These are phyloP conservation scores for Incumbomyces lentus DNA, from an alignment of 2,329 filamentous ascomycete species.

Conservation along the genomic window DNA sequence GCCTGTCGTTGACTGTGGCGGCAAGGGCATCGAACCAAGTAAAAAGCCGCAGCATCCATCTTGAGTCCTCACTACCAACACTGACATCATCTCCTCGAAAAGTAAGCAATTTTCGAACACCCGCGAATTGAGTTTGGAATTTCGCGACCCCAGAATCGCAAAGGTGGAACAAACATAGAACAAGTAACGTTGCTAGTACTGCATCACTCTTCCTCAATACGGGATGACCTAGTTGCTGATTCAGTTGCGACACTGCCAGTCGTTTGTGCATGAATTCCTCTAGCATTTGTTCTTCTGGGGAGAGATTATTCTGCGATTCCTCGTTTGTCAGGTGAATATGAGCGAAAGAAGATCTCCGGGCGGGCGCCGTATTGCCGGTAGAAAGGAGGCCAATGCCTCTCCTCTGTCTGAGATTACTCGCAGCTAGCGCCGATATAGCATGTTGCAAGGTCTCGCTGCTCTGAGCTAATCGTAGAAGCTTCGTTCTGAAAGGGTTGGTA, in stretches of 20 bases:
- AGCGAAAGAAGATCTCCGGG: constrained; percentile 38
- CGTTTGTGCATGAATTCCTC: constrained; percentile 79
- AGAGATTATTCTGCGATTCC: constrained; percentile 31
- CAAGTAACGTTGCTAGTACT: constrained; percentile 73
- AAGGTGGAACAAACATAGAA: constrained; percentile 86
- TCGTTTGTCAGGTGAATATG: constrained; percentile 33
- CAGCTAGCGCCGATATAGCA: constrained; percentile 78
- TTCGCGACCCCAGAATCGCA: constrained; percentile 87
- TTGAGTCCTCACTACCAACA: constrained; percentile 38
- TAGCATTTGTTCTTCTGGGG: constrained; percentile 51
- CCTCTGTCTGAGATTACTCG: constrained; percentile 83
- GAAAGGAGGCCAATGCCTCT: constrained; percentile 45
- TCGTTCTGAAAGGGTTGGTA: constrained; percentile 73
- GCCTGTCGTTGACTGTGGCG: constrained; percentile 81
- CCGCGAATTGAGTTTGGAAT: constrained; percentile 86
- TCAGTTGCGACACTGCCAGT: constrained; percentile 71
- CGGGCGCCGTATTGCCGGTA: constrained; percentile 42
- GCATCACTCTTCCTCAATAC: constrained; percentile 70
- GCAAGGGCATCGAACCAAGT: constrained; percentile 92
- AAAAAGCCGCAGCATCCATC: constrained; percentile 86
- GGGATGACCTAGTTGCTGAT: constrained; percentile 70
- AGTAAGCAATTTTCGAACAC: constrained; percentile 78
- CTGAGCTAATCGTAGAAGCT: constrained; percentile 68
- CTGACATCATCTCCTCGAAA: constrained; percentile 56
- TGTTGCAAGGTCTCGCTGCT: constrained; percentile 78